Evolutionary conservation across 495 filamentous ascomycete species (phyloP).

Genomic region (Beverwykella pulmonaria): DNA sequence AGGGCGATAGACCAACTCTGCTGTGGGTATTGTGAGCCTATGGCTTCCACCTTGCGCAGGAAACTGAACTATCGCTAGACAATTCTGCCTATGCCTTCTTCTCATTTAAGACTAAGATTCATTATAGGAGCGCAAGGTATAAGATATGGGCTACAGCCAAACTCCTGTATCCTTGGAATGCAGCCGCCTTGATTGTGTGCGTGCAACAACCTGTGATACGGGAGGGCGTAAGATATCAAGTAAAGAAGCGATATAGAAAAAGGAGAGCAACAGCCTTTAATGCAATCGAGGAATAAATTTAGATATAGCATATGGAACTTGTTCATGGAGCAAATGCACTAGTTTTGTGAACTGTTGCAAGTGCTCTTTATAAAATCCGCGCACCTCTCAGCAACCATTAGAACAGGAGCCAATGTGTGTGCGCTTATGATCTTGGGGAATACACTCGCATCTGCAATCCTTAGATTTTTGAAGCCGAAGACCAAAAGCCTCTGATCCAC

Average conservation of each 20-base stretch:
- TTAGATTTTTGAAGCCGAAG: constrained; percentile 25
- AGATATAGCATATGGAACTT: neutral
- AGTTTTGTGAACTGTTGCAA: constrained; percentile 4
- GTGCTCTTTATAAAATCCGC: constrained; percentile 18
- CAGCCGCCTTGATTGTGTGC: neutral
- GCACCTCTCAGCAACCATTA: constrained; percentile 29
- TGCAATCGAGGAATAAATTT: neutral
- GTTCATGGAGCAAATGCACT: constrained; percentile 15
- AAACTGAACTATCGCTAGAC: too few species aligned
- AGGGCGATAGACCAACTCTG: too few species aligned
- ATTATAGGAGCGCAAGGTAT: neutral
- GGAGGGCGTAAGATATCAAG: neutral
- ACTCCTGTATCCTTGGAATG: neutral
- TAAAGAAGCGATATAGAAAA: constrained; percentile 5
- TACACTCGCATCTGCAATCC: constrained; percentile 27
- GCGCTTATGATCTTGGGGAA: constrained; percentile 22
- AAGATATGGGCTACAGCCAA: neutral
- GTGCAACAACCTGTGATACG: neutral
- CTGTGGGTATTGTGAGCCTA: too few species aligned
- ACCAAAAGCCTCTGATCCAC: constrained; percentile 21
- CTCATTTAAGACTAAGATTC: neutral
- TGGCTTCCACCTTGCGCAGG: too few species aligned
- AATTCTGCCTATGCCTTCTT: neutral
- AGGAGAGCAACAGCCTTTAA: constrained; percentile 1
- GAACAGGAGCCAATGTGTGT: constrained; percentile 20